Conservation (phyloP, 257 asterid species). For the Leptodermis oblonga region DNA sequence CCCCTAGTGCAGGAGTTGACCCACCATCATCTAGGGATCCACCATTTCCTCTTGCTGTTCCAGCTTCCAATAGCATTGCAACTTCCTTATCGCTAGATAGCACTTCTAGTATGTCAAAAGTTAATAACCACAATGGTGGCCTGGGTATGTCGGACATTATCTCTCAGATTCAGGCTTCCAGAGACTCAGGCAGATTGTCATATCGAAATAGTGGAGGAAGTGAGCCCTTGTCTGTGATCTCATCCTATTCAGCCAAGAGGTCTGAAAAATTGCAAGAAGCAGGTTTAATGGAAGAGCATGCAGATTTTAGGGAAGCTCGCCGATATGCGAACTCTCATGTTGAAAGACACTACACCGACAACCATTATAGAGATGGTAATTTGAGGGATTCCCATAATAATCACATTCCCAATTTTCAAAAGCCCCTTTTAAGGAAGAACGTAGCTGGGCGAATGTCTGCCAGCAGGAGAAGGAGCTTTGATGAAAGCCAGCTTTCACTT, state of each 20-base stretch:
- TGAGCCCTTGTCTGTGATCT: slow-evolving; percentile 49
- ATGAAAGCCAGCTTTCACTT: slow-evolving; percentile 74
- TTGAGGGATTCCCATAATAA: slow-evolving; percentile 63
- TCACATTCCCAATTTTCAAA: slow-evolving; percentile 84
- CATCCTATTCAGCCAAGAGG: slow-evolving; percentile 72
- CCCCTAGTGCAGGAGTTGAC: slow-evolving; percentile 99
- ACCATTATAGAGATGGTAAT: slow-evolving; percentile 62
- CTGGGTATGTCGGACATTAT: slow-evolving; percentile 85
- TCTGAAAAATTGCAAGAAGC: slow-evolving; percentile 71
- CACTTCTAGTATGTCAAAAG: slow-evolving; percentile 57
- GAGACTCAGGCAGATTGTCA: slow-evolving; percentile 69
- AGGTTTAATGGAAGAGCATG: slow-evolving; percentile 61
- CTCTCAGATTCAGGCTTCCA: slow-evolving; percentile 91
- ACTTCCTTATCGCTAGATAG: slow-evolving; percentile 52
- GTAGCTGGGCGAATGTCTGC: slow-evolving; percentile 79
- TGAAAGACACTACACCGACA: slow-evolving; percentile 63
- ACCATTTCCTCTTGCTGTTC: slow-evolving; percentile 94
- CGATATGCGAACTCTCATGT: slow-evolving; percentile 51
- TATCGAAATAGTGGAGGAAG: slow-evolving; percentile 53
- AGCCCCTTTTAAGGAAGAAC: slow-evolving; percentile 88
- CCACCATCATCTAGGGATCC: slow-evolving; percentile 99
- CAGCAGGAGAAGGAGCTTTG: slow-evolving; percentile 92
- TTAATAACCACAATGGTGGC: slow-evolving; percentile 77
- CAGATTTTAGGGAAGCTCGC: slow-evolving; percentile 70
- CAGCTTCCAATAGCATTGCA: slow-evolving; percentile 75